Evolutionary conservation across 2,329 filamentous ascomycete species (phyloP).

Genomic region (Diaporthe ampelina): DNA sequence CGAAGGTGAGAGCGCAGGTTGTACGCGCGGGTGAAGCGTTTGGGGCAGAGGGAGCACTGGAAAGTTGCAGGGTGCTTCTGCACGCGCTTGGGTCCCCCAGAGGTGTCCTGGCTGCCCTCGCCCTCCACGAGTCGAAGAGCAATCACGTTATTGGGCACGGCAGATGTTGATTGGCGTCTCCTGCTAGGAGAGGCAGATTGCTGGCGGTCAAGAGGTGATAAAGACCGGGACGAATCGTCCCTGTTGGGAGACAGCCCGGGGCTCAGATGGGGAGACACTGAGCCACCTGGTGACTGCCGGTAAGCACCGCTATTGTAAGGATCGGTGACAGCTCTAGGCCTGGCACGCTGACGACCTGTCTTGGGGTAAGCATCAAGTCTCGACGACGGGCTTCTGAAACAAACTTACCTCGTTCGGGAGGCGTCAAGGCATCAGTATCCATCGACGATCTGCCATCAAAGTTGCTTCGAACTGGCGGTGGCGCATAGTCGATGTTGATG

Average conservation of each 20-base stretch:
- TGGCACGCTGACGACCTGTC: conserved; percentile 62
- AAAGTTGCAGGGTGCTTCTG: conserved; percentile 99
- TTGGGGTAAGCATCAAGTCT: conserved; percentile 3
- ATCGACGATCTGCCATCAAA: conserved; percentile 77
- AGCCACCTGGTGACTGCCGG: conserved; percentile 55
- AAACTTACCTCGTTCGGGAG: conserved; percentile 77
- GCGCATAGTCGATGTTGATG: conserved; percentile 94
- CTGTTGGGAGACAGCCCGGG: conserved; percentile 58
- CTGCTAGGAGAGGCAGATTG: conserved; percentile 59
- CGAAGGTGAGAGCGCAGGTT: conserved; percentile 95
- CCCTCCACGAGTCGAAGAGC: conserved; percentile 94
- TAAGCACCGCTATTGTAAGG: conserved; percentile 67
- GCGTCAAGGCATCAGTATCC: conserved; percentile 85
- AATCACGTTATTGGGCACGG: conserved; percentile 75
- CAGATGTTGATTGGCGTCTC: conserved; percentile 74
- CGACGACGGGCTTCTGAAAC: neutral
- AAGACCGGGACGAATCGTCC: conserved; percentile 66
- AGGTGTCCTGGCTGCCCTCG: conserved; percentile 75
- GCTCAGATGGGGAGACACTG: conserved; percentile 65
- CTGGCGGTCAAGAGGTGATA: conserved; percentile 71
- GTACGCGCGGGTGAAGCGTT: conserved; percentile 96
- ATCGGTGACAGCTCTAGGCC: conserved; percentile 71
- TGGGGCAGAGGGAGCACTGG: conserved; percentile 93
- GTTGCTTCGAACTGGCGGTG: conserved; percentile 75
- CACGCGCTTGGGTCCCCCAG: conserved; percentile 78